Percentiles rank a stretch among this genome's conserved stretches.
Conservation (phyloP, 306 rosid genomes). For the Prunus mira region DNA sequence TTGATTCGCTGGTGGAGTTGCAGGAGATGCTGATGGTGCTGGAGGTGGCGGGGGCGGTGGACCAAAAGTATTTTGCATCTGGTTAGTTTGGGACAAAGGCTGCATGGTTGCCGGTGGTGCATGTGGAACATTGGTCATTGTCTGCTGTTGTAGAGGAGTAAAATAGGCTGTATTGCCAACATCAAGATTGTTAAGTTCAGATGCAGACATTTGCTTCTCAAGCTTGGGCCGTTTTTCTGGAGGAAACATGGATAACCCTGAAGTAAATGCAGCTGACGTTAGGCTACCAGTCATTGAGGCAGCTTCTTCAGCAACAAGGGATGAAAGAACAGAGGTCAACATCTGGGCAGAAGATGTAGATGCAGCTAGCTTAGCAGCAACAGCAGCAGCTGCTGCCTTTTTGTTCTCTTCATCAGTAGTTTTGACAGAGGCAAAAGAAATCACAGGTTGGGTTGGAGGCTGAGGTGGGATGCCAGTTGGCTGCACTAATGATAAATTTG, state of each 20-base stretch:
- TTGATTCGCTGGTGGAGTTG: constrained; percentile 49
- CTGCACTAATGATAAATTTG: constrained; percentile 40
- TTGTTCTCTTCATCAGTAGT: constrained; percentile 73
- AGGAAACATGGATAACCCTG: constrained; percentile 51
- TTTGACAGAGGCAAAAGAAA: constrained; percentile 51
- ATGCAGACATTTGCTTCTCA: constrained; percentile 51
- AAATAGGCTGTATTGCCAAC: constrained; percentile 40
- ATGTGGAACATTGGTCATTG: constrained; percentile 31
- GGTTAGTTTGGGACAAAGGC: constrained; percentile 47
- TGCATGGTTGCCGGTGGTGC: constrained; percentile 45
- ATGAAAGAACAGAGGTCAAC: constrained; percentile 83
- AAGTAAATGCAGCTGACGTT: constrained; percentile 46
- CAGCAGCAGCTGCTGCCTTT: constrained; percentile 80
- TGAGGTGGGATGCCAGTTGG: constrained; percentile 40
- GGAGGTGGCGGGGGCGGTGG: constrained; percentile 38
- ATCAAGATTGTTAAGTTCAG: constrained; percentile 57
- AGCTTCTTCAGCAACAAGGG: constrained; percentile 95
- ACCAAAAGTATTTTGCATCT: constrained; percentile 50
- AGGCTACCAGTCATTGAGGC: constrained; percentile 57
- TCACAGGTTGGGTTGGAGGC: constrained; percentile 39
- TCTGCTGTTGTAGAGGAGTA: constrained; percentile 44
- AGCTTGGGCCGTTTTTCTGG: constrained; percentile 76
- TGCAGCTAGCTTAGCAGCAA: constrained; percentile 94
- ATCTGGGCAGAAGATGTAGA: constrained; percentile 89
- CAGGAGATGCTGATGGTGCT: constrained; percentile 39